Base-by-base conservation (phyloP, 331 rosid genomes). In the Cydonia oblonga region DNA sequence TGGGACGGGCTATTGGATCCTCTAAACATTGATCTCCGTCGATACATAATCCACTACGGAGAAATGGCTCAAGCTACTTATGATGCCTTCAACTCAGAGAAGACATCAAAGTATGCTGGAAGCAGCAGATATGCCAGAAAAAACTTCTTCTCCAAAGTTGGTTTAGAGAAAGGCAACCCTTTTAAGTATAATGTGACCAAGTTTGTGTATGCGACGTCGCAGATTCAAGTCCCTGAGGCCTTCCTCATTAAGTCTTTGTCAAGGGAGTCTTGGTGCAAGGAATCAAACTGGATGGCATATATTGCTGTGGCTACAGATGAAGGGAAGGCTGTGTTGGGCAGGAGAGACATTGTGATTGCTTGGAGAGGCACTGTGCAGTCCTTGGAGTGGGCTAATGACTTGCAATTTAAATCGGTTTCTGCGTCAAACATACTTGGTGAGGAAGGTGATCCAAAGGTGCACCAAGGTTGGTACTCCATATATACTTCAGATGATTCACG, bases 251-350 rank as follows among this genome's bases (percentile, higher is more conserved):
- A 69, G 81, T 51, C 92, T 9, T 30, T 80, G 61, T 84, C 91
- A 6, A 84, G 88, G 44, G 88, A 87, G 71, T 83, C 86, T 40
- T 84, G 93, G 90, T 70, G 88, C 30, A 82, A 76, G 74, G 93
- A 88, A 64, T 85, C 90, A 1, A 88, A 88, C 19, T 88, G 93
- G 90, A 86, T 88, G 11, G 93, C 90, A 46, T 88, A 62, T 38
- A 84, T 88, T 10, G 90, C 83, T 8, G 93, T 88, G 72, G 84
- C 82, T 11, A 86, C 87, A 3, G 87, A 88, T 42, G 87, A 78
- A 78, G 87, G 83, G 38, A 82, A 80, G 62, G 87, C 72, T 5
- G 72, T 26, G 42, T 38, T 88, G 59, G 92, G 90, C 18, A 82
- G 90, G 75, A 83, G 92, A 49, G 92, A 88, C 63, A 81, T 88